Evolutionary conservation across 2,329 filamentous ascomycete species (phyloP), one percentile per base, ranked within the genome.

Genomic region (Beauveria rudraprayagi): DNA sequence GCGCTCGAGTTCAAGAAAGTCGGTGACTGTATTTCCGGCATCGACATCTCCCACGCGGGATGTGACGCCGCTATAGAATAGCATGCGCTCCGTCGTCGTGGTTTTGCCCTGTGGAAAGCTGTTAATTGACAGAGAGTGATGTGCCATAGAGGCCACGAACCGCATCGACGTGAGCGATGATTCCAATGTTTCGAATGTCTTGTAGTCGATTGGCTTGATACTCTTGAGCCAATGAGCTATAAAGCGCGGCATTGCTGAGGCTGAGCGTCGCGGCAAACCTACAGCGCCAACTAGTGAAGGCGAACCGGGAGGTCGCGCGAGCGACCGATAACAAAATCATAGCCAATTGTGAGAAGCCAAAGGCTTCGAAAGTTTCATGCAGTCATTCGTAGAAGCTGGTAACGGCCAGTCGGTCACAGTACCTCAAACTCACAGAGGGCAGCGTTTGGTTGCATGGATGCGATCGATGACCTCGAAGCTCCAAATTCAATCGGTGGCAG

Each of bases 81-180:
- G 88, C 93, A 97, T 97, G 62, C 94, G 92, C 84, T 99, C 94
- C 3, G 94, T 97, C 0, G 94, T 99, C 0, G 94, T 97, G 1
- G 94, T 99, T 80, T 99, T 99, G 9, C 94, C 94, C 82, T 85
- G 58, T 28, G 9, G 10, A 10, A 30, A 19, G 40, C 17, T 19
- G 24, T 43, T 30, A 53, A 30, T 28, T 22, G 16, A 46, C 34
- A 26, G 22, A 8, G 30, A n/a, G 28, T 11, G 26, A n/a, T 28
- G 47, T n/a, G 41, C 10, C 7, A 1, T 28, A 34, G 28, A 7
- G 19, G 19, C 50, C 14, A 72, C 80, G 60, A 73, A 85, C 83
- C 61, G 94, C 94, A 85, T 97, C 94, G 66, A 99, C 96, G 74
- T 99, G 94, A 63, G 94, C 94, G 73, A 99, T 97, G 67, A 99